A percentile compares a stretch with the other conserved stretches of the same genome.
phyloP scores from a whole-genome alignment of 106 monocot genomes.

The Phalaenopsis equestris region DNA sequence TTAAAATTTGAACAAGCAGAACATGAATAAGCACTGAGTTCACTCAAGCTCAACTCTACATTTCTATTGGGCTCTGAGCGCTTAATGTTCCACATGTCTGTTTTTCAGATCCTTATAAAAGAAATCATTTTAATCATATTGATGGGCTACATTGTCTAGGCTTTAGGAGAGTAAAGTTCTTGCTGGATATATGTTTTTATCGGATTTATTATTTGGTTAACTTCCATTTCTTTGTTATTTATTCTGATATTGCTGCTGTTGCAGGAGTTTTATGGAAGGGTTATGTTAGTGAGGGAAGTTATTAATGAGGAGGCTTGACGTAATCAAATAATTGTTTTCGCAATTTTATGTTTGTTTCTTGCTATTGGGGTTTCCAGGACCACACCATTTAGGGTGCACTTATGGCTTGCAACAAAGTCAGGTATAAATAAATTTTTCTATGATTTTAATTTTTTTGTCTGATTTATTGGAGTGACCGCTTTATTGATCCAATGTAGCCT shows the following conservation, averaged over 20 bases:
- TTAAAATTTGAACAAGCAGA: no score
- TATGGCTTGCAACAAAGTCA: not conserved
- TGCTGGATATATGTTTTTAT: not conserved
- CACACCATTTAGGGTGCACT: not conserved
- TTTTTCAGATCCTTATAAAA: not conserved
- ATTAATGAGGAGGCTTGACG: conserved; percentile 5
- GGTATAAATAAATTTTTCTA: no score
- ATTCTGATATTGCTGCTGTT: not conserved
- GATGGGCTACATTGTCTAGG: not conserved
- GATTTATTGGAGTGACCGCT: no score
- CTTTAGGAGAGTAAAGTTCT: not conserved
- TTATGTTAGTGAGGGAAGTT: conserved; percentile 41
- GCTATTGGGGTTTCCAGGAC: not conserved
- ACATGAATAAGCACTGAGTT: no score
- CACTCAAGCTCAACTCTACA: no score
- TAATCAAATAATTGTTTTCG: not conserved
- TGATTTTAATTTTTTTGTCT: no score
- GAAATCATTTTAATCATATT: not conserved
- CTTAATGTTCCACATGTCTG: not conserved
- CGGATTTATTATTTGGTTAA: not conserved
- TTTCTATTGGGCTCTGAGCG: not conserved
- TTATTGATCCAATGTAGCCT: no score
- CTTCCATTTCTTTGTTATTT: not conserved
- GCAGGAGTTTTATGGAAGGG: conserved; percentile 62
- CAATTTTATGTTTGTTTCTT: not conserved